A percentile compares a stretch with the other conserved stretches of the same genome.
phyloP scores from a whole-genome alignment of 2,329 filamentous ascomycete species.

The Fusarium clavum region DNA sequence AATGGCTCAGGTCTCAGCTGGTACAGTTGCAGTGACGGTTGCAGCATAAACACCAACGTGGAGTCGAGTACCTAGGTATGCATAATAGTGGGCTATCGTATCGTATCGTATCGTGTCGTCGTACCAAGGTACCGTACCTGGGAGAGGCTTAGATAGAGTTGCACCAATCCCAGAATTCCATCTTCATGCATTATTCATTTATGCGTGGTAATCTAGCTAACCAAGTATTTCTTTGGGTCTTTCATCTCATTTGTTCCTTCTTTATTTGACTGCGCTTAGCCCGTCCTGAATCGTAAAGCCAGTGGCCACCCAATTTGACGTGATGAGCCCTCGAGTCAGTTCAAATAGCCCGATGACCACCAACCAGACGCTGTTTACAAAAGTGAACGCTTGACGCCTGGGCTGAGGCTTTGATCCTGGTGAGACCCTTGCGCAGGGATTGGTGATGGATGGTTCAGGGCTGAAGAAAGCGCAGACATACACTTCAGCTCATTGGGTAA shows the following conservation, averaged over 20 bases:
- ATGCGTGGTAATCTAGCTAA: constrained; percentile 5
- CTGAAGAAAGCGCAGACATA: constrained; percentile 7
- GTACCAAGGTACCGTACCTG: constrained; percentile 9
- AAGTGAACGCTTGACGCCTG: constrained; percentile 31
- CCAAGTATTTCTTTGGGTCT: background rate
- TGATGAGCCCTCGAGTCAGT: constrained; percentile 31
- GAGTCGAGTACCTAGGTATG: background rate
- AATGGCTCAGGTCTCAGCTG: constrained; percentile 21
- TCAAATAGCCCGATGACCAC: constrained; percentile 14
- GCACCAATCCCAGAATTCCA: constrained; percentile 16
- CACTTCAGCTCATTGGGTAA: constrained; percentile 37
- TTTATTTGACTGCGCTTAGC: constrained; percentile 17
- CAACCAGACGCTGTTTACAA: constrained; percentile 14
- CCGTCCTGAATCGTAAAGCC: constrained; percentile 24
- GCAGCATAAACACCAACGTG: constrained; percentile 11
- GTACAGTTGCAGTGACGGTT: background rate
- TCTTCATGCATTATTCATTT: constrained; percentile 4
- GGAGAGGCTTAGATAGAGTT: constrained; percentile 29
- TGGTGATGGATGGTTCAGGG: constrained; percentile 13
- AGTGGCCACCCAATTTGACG: constrained; percentile 32
- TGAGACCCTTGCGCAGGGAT: constrained; percentile 29
- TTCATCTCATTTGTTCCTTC: background rate
- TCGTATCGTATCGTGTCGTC: background rate
- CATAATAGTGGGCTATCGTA: constrained; percentile 9
- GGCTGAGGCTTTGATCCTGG: constrained; percentile 8